Base-by-base conservation (phyloP, 495 filamentous ascomycete species). In the Aspergillus bertholletiae region DNA sequence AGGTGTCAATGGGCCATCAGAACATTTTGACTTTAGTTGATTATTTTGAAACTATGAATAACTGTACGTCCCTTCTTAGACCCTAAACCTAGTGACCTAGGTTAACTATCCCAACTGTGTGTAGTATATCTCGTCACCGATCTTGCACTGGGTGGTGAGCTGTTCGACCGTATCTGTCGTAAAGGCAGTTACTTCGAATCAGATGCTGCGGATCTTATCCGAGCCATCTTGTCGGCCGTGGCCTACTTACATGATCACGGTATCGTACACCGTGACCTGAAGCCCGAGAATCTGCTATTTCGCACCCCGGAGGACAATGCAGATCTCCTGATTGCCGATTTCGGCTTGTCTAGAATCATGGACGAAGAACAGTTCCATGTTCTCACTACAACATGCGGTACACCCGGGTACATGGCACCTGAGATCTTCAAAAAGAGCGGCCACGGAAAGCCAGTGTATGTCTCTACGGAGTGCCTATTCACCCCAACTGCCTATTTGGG, bases 1-100 rank as follows among this genome's bases (percentile, higher is more conserved):
- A 80, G 57, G 94, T 98, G 18, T 97, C 93, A 18, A 95, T 97
- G 89, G 94, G 94, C 35, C 94, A 98, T 68, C 89, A 92, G 68
- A 98, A 98, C 65, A 97, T 98, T 65, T 74, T 98, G 53, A 98
- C 94, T 17, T 79, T 98, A 52, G 94, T 97, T 60, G 94, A 98
- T 74, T 98, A 98, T 69, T 98, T 98, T 65, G 94, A 98, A 76
- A 98, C 94, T 7, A 94, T 96, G 90, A 97, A 98, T 73, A 97
- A 98, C 69, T 79, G 87, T 89, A 73, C 49, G 77, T 68, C 27
- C 40, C 43, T 27, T 46, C 52, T 51, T 6, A 15, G n/a, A 43
- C 4, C 23, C n/a, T 20, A n/a, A 28, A 17, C 24, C 6, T n/a
- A n/a, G 24, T 28, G 27, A 28, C 54, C 57, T 22, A 61, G 17